Evolutionary conservation across 805 yeast species (phyloP), one percentile per base, ranked within the genome.

Genomic region (Kurtzmaniella cleridarum): DNA sequence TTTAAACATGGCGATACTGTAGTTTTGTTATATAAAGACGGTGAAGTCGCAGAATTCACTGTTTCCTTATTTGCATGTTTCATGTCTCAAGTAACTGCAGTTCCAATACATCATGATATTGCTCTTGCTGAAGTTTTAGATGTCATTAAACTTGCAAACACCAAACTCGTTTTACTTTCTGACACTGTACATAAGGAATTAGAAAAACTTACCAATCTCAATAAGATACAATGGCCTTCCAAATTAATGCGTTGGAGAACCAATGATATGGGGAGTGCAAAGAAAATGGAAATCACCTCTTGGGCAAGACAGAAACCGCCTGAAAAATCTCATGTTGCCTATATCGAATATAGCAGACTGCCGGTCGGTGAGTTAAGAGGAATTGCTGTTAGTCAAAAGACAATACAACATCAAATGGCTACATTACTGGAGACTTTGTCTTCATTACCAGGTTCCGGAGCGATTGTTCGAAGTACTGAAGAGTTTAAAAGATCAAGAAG

Each of bases 321-420:
- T 2, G 39, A 36, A 26, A 32, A 41, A 11, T 31, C 44, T 14
- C 95, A 87, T 52, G 64, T 93, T 42, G 96, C 98, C 0, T 93
- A 93, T 53, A 90, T 93, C 11, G 98, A 93, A 62, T 93, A 84
- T 54, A 79, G 93, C 0, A 76, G 90, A 49, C 84, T 95, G 1
- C 95, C 97, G 0, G 77, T 85, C 20, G 98, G 98, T 2, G 95
- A 90, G 47, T 62, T 89, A 27, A 71, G 96, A 41, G 99, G 99
- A 13, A 95, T 93, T 27, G 96, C 95, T 1, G 75, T 93, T 55
- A 84, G 93, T 17, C 98, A 93, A 57, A 70, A 87, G 42, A 89
- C 96, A 0, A 76, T 93, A 5, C 73, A 84, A 55, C 91, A 87
- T 48, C 98, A 93, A 54, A 86, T 93, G 90, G 74, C 77, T 44